These are phyloP conservation scores for Trametes sanguinea DNA, from an alignment of 768 basidiomycete species.

Conservation along the genomic window DNA sequence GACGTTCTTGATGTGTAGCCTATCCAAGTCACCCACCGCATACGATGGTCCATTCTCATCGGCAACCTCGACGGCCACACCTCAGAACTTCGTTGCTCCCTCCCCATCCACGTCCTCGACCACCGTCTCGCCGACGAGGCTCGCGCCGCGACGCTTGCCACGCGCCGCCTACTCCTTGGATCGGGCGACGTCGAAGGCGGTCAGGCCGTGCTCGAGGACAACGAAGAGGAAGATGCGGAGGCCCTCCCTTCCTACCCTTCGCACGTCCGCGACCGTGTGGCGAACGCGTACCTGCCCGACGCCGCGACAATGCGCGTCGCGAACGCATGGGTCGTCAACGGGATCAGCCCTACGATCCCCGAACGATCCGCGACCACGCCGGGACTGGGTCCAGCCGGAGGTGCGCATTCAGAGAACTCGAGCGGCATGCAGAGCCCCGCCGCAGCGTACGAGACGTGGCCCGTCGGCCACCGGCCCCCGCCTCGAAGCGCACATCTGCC, in stretches of 20 bases:
- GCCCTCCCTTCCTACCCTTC: slow-evolving; percentile 88
- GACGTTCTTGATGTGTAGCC: slow-evolving; percentile 40
- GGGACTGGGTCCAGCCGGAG: background rate
- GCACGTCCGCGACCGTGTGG: slow-evolving; percentile 89
- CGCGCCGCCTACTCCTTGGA: slow-evolving; percentile 69
- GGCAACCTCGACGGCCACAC: slow-evolving; percentile 88
- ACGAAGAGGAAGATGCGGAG: slow-evolving; percentile 58
- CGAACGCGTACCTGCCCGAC: slow-evolving; percentile 72
- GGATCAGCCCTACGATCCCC: slow-evolving; percentile 41
- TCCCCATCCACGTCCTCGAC: slow-evolving; percentile 86
- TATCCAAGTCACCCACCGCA: slow-evolving; percentile 71
- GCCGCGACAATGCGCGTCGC: slow-evolving; percentile 60
- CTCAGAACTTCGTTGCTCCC: slow-evolving; percentile 91
- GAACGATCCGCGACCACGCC: slow-evolving; percentile 17
- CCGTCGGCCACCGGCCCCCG: slow-evolving; percentile 15
- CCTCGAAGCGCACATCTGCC: slow-evolving; percentile 30
- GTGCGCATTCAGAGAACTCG: slow-evolving; percentile 17
- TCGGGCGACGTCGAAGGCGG: slow-evolving; percentile 38
- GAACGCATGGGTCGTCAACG: slow-evolving; percentile 59
- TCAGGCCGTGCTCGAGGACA: slow-evolving; percentile 25
- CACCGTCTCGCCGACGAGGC: slow-evolving; percentile 74
- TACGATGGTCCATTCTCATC: slow-evolving; percentile 80
- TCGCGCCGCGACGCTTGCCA: slow-evolving; percentile 65
- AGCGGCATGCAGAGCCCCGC: slow-evolving; percentile 27
- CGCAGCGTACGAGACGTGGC: slow-evolving; percentile 27